These are phyloP conservation scores for Phoma herbarum DNA, from an alignment of 2,329 filamentous ascomycete genomes.

Conservation along the genomic window DNA sequence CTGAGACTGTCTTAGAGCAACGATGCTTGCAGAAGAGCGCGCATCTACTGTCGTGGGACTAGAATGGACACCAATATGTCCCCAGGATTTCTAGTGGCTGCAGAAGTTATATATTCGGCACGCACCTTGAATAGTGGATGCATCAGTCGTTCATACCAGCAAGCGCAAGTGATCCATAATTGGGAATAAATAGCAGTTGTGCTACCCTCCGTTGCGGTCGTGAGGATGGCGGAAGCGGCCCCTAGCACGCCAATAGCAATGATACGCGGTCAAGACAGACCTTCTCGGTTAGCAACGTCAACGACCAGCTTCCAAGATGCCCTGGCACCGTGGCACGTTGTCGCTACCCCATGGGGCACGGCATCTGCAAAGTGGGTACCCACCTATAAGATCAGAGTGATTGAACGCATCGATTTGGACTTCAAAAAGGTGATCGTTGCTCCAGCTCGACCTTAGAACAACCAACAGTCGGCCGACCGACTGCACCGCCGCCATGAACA, in stretches of 20 bases:
- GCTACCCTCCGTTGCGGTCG: not conserved
- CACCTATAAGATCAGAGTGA: slow-evolving; percentile 11
- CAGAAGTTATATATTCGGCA: not conserved
- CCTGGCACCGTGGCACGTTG: slow-evolving; percentile 25
- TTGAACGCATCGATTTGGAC: not conserved
- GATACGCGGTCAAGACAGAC: slow-evolving; percentile 2
- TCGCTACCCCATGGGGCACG: slow-evolving; percentile 23
- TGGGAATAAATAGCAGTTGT: not conserved
- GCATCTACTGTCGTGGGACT: too few species aligned
- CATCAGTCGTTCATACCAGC: not conserved
- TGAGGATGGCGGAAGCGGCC: not conserved
- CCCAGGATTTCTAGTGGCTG: not conserved
- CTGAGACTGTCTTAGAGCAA: not conserved
- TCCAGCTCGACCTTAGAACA: not conserved
- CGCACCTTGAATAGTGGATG: not conserved
- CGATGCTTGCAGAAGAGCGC: not conserved
- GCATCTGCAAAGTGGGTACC: not conserved
- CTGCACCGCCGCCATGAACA: not conserved
- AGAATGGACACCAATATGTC: not conserved
- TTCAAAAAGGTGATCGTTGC: not conserved
- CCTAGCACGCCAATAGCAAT: slow-evolving; percentile 1
- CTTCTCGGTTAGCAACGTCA: slow-evolving; percentile 17
- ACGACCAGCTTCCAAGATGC: slow-evolving; percentile 20
- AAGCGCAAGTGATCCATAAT: not conserved
- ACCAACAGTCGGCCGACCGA: not conserved